phyloP scores from a whole-genome alignment of 139 green algal genomes.

The Pycnococcus provasolii region DNA sequence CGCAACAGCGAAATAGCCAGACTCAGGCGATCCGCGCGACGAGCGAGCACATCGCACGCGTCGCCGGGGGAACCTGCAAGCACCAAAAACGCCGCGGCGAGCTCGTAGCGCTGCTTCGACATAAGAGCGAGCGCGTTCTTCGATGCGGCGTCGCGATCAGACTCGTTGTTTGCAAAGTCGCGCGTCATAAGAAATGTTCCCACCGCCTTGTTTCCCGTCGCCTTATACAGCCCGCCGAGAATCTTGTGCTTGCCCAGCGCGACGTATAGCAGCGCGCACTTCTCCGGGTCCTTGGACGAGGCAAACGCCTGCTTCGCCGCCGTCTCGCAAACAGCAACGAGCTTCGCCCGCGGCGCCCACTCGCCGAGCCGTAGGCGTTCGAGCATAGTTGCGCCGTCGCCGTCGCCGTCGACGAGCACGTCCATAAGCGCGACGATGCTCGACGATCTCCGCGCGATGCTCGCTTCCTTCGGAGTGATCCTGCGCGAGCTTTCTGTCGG shows the following conservation, averaged over 20 bases:
- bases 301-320: conserved; percentile 20
- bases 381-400: too few relatives aligned
- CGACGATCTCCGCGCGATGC: too few relatives aligned
- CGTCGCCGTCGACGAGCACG: too few relatives aligned
- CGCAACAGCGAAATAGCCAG: too few relatives aligned
- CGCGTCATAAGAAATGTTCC: conserved; percentile 22
- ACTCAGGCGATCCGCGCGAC: too few relatives aligned
- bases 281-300: conserved; percentile 19
- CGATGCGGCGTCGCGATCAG: conserved; percentile 20
- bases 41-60: background rate
- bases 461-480: too few relatives aligned
- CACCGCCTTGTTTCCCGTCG: conserved; percentile 21
- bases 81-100: conserved; percentile 27
- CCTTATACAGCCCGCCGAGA: conserved; percentile 27
- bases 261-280: conserved; percentile 27
- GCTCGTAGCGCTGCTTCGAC: conserved; percentile 22
- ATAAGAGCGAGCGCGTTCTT: conserved; percentile 30
- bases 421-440: too few relatives aligned
- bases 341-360: too few relatives aligned
- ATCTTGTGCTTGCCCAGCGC: conserved; percentile 15
- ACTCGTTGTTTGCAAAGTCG: conserved; percentile 18
- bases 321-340: background rate
- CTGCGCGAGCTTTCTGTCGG: too few relatives aligned
- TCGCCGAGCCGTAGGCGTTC: too few relatives aligned
- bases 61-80: conserved; percentile 13